Evolutionary conservation across 768 basidiomycete genomes (phyloP).

Genomic region (Kwoniella sp.): DNA sequence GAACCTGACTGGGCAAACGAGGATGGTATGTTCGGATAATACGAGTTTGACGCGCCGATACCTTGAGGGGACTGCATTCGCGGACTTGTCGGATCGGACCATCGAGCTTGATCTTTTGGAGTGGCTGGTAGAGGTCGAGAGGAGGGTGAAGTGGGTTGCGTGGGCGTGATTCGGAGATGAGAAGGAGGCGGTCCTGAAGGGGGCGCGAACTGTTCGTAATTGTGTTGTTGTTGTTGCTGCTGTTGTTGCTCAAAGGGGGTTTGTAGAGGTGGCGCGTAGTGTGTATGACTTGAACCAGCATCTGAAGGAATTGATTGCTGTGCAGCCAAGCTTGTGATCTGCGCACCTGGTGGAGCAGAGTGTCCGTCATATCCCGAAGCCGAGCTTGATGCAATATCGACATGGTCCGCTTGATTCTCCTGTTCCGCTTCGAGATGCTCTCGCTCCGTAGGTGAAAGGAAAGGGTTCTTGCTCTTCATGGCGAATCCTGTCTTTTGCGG

Average conservation of each 20-base stretch:
- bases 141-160: conserved; percentile 4
- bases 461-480: conserved; percentile 50
- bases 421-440: conserved; percentile 20
- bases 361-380: no score
- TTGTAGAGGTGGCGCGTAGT: conserved; percentile 7
- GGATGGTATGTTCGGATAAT: not conserved
- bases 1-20: not conserved
- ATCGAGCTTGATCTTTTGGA: conserved; percentile 2
- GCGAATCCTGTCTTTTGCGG: conserved; percentile 33
- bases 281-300: conserved; percentile 12
- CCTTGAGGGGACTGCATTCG: not conserved
- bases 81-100: conserved; percentile 10
- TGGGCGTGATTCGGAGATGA: conserved; percentile 23
- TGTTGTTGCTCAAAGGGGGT: not conserved
- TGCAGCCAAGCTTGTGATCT: no score
- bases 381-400: no score
- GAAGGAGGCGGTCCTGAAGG: conserved; percentile 37
- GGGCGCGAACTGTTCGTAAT: conserved; percentile 20
- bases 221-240: not conserved
- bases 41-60: not conserved
- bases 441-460: conserved; percentile 40
- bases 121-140: conserved; percentile 15
- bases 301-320: no score
- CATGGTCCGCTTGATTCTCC: not conserved
- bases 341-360: no score